Percentiles rank a stretch among this genome's conserved stretches.
Conservation (phyloP, 257 asterid species). For the Petunia secreta region DNA sequence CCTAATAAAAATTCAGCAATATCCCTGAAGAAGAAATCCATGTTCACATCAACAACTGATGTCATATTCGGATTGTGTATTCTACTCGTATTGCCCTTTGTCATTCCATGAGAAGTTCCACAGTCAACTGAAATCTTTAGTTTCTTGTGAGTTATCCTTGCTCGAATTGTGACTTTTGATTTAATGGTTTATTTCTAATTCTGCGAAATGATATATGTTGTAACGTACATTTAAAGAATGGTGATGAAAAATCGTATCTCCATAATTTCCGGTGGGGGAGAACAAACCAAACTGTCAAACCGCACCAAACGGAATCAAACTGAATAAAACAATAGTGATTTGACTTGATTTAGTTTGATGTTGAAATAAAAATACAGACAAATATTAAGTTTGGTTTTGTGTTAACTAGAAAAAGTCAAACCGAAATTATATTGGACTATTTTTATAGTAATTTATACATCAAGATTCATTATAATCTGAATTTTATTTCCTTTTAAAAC, state of each 20-base stretch:
- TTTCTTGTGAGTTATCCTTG: background rate
- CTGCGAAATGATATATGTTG: background rate
- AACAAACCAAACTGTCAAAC: too few species aligned
- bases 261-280: background rate
- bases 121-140: background rate
- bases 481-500: too few species aligned
- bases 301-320: too few species aligned
- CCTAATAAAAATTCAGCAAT: constrained; percentile 30
- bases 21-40: constrained; percentile 6
- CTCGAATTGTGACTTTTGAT: background rate
- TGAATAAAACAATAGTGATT: too few species aligned
- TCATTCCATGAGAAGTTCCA: constrained; percentile 17
- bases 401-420: too few species aligned
- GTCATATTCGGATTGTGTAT: constrained; percentile 33
- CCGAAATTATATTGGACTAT: too few species aligned
- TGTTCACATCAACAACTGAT: constrained; percentile 22
- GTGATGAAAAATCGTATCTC: background rate
- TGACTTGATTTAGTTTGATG: too few species aligned
- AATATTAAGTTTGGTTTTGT: too few species aligned
- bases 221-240: background rate
- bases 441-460: too few species aligned
- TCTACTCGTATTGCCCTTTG: constrained; percentile 25
- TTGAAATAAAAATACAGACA: too few species aligned
- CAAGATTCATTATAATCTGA: too few species aligned
- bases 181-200: background rate